These are phyloP conservation scores for Candida yuanshanica DNA, from an alignment of 805 yeast species.

Conservation along the genomic window DNA sequence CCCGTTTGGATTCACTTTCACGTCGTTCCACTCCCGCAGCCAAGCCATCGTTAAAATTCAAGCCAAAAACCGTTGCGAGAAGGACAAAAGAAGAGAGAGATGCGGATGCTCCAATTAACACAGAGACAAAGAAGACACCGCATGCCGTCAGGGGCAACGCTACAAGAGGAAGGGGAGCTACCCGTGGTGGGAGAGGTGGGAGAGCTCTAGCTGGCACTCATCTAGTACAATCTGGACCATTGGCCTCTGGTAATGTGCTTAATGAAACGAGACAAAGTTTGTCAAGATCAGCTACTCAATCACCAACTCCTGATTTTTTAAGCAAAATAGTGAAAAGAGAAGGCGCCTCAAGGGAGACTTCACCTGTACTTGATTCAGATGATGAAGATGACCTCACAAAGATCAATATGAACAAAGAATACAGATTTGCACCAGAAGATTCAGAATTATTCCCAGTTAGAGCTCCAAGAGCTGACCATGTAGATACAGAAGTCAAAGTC, in stretches of 20 bases:
- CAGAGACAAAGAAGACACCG: constrained; percentile 6
- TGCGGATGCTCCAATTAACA: constrained; percentile 51
- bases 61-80: constrained; percentile 84
- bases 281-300: constrained; percentile 20
- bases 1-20: constrained; percentile 34
- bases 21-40: constrained; percentile 25
- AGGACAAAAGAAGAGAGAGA: constrained; percentile 81
- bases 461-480: constrained; percentile 48
- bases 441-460: constrained; percentile 64
- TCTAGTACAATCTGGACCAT: constrained; percentile 66
- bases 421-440: constrained; percentile 40
- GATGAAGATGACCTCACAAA: constrained; percentile 39
- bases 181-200: constrained; percentile 20
- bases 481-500: constrained; percentile 40
- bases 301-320: constrained; percentile 39
- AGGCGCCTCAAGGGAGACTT: no score
- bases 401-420: constrained; percentile 62
- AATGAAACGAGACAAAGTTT: constrained; percentile 16
- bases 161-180: constrained; percentile 13
- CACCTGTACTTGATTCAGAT: constrained; percentile 29
- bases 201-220: constrained; percentile 42
- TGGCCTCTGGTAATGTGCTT: constrained; percentile 51
- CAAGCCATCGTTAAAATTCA: constrained; percentile 63
- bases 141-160: constrained; percentile 8
- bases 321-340: constrained; percentile 28